Base-by-base conservation (phyloP, 116 monocot species). In the Phalaenopsis hybrid region DNA sequence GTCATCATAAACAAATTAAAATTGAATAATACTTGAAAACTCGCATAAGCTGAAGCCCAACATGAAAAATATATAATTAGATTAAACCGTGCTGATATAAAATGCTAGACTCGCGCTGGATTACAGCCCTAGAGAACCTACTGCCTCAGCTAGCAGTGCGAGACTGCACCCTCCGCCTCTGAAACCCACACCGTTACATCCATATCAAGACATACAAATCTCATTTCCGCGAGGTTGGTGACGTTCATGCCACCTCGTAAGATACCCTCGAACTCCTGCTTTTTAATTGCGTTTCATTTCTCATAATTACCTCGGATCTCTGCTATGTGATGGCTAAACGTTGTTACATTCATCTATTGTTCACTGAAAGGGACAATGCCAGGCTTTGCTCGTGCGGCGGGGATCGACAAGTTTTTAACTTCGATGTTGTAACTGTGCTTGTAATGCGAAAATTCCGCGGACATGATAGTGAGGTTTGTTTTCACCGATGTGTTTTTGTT, bases 391-490 rank as follows among this genome's bases (percentile, higher is more conserved):
- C 98, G 0, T 98, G 95, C 77, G 93, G 98, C 8, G 98, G 93
- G 0, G 98, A 98, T 82, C 82, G 92, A 49, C 98, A 98, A 81
- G 44, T 98, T 8, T 98, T 95, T 83, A 93, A 93, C 80, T 98
- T 92, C 95, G 98, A 98, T 49, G 98, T 98, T 25, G 61, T 92
- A 4, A 82, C 92, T 3, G 93, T 88, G 44, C 85, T 87, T 17
- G 98, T 98, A 4, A 90, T 98, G 58, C 91, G 98, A 11, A 95
- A 98, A 79, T 98, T 98, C 72, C 91, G 98, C 11, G 95, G 98
- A 2, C 98, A 98, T 69, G 93, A 92, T 37, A 98, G 98, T 57
- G 98, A 98, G 93, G 98, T 92, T 79, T 18, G 21, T 79, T 61
- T 31, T 77, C 51, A 9, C 77, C 0, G 49, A 6, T 69, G 16